phyloP scores from a whole-genome alignment of 495 filamentous ascomycete genomes.

The Trypethelium eluteriae region DNA sequence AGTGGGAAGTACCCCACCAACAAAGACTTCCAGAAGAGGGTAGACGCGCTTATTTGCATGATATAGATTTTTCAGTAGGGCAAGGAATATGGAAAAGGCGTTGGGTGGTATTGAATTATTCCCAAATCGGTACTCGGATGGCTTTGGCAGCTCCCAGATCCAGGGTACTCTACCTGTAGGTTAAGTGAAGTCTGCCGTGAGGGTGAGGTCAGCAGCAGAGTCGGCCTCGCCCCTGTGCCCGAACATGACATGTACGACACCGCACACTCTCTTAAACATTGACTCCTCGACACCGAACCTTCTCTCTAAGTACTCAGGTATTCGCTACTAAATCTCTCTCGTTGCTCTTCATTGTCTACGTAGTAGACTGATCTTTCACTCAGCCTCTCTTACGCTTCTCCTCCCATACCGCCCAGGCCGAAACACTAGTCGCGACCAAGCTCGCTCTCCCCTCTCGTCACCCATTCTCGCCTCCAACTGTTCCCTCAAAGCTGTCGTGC shows the following conservation, averaged over 20 bases:
- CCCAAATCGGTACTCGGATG: neutral
- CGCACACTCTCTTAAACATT: too few relatives aligned
- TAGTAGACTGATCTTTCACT: neutral
- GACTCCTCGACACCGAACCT: too few relatives aligned
- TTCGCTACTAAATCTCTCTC: neutral
- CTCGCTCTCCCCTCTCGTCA: neutral
- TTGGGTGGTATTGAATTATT: neutral
- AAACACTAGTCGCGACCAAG: conserved; percentile 3
- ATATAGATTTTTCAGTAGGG: too few relatives aligned
- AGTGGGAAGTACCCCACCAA: too few relatives aligned
- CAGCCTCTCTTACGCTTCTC: neutral
- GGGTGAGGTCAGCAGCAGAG: too few relatives aligned
- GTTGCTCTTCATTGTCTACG: neutral
- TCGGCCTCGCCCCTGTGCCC: too few relatives aligned
- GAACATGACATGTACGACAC: neutral
- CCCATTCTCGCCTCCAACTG: neutral
- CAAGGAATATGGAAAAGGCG: too few relatives aligned
- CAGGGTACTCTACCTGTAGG: too few relatives aligned
- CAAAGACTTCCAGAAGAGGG: too few relatives aligned
- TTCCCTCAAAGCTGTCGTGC: neutral
- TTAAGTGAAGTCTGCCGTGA: too few relatives aligned
- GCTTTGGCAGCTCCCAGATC: neutral
- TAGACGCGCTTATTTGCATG: too few relatives aligned
- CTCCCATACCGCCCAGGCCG: neutral
- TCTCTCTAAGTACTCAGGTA: too few relatives aligned